These are phyloP conservation scores for Colletotrichum brevisporum DNA, from an alignment of 2,329 filamentous ascomycete species.

Conservation along the genomic window DNA sequence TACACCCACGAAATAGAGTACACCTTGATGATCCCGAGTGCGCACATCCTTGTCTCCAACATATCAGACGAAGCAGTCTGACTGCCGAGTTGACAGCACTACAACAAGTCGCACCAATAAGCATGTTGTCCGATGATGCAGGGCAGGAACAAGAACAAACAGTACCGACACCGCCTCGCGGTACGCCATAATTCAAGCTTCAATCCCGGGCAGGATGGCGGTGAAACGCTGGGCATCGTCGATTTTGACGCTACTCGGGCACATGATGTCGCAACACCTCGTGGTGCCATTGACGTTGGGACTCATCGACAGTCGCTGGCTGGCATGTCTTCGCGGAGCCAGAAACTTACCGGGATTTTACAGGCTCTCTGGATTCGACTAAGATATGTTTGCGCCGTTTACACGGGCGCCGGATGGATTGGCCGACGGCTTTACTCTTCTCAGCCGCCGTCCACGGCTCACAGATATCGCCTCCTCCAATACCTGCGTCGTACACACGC, in stretches of 20 bases:
- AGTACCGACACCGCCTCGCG: background rate
- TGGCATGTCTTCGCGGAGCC: background rate
- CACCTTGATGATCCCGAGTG: background rate
- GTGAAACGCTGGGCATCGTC: background rate
- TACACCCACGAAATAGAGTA: background rate
- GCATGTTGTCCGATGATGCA: background rate
- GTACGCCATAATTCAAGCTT: background rate
- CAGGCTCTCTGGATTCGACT: conserved; percentile 17
- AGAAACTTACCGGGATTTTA: conserved; percentile 7
- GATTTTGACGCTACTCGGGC: background rate
- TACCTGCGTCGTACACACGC: too few relatives aligned
- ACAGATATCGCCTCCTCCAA: background rate
- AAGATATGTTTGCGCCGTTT: conserved; percentile 17
- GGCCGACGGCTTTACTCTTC: background rate
- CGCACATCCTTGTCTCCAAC: background rate
- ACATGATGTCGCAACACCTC: background rate
- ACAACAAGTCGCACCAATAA: background rate
- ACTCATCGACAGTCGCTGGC: background rate
- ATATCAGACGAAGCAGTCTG: background rate
- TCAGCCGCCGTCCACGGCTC: background rate
- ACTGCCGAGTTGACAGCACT: background rate
- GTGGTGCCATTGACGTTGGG: background rate
- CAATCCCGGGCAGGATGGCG: background rate
- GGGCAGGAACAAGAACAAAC: background rate
- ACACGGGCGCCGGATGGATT: conserved; percentile 31